Conservation (phyloP, 2,329 filamentous ascomycete species). For the Myrmaecium sp. region DNA sequence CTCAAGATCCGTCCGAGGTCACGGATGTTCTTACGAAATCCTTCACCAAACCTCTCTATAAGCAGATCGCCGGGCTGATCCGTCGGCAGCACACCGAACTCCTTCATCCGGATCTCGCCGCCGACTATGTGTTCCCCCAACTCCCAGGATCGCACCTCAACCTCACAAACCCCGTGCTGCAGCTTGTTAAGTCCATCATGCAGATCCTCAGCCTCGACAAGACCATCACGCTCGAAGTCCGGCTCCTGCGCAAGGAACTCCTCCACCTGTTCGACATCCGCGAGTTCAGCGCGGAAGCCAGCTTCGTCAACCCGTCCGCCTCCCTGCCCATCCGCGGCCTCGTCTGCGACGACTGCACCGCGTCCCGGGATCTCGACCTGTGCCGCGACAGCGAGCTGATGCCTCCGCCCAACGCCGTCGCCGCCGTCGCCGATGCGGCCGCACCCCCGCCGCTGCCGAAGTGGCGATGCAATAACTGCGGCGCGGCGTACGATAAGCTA, state of each 20-base stretch:
- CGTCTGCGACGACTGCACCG: constrained; percentile 79
- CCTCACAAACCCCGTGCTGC: constrained; percentile 56
- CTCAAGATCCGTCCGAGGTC: constrained; percentile 39
- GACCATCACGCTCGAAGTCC: constrained; percentile 74
- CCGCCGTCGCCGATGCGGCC: constrained; percentile 10
- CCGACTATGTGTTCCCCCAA: constrained; percentile 71
- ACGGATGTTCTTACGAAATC: constrained; percentile 56
- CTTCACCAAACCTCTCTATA: constrained; percentile 81
- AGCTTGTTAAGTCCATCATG: constrained; percentile 85
- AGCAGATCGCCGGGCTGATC: constrained; percentile 69
- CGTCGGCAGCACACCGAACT: constrained; percentile 76
- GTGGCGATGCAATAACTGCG: constrained; percentile 68
- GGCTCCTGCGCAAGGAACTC: constrained; percentile 75
- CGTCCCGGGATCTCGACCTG: constrained; percentile 75
- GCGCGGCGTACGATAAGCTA: constrained; percentile 58
- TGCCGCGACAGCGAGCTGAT: constrained; percentile 78
- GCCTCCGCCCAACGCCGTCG: constrained; percentile 26
- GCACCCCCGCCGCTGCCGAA: constrained; percentile 35
- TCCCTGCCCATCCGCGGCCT: constrained; percentile 57
- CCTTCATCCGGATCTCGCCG: constrained; percentile 71
- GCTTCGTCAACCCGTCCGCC: constrained; percentile 71
- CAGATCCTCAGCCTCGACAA: constrained; percentile 85
- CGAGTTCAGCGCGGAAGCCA: constrained; percentile 79
- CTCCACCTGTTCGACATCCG: constrained; percentile 82
- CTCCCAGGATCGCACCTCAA: constrained; percentile 56